Evolutionary conservation across 495 filamentous ascomycete genomes (phyloP).

Genomic region (Immersiella caudata): DNA sequence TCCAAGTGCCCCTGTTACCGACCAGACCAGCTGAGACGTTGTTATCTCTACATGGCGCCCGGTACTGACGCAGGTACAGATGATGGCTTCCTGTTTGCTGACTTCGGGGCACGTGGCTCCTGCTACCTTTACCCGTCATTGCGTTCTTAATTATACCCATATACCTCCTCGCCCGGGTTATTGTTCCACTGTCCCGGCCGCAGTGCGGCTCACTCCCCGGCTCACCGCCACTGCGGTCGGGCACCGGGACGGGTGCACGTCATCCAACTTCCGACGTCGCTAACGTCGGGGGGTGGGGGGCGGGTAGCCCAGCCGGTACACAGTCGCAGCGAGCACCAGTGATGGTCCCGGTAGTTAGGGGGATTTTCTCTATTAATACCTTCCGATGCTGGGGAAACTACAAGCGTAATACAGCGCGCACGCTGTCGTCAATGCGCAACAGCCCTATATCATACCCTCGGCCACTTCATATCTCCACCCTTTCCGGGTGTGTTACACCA

Average conservation of each 20-base stretch:
- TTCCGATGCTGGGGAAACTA: background rate
- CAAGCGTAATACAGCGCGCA: background rate
- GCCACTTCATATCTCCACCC: background rate
- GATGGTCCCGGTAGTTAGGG: background rate
- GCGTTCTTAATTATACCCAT: background rate
- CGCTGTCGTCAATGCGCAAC: background rate
- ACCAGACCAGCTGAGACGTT: background rate
- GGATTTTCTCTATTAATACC: background rate
- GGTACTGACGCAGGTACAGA: background rate
- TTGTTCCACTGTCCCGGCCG: background rate
- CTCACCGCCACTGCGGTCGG: background rate
- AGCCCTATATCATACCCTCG: background rate
- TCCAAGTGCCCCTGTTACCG: background rate
- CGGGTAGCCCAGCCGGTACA: constrained; percentile 5
- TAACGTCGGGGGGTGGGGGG: background rate
- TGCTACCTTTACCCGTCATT: background rate
- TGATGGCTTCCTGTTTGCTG: background rate
- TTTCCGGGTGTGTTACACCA: background rate
- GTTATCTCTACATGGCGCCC: constrained; percentile 3
- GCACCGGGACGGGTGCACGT: background rate
- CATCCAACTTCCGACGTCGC: background rate
- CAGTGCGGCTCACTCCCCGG: constrained; percentile 5
- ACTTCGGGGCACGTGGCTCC: background rate
- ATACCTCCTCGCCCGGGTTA: background rate
- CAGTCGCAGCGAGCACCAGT: background rate